A percentile compares a stretch with the other conserved stretches of the same genome.
phyloP scores from a whole-genome alignment of 257 asterid species.

The Coffea eugenioides region DNA sequence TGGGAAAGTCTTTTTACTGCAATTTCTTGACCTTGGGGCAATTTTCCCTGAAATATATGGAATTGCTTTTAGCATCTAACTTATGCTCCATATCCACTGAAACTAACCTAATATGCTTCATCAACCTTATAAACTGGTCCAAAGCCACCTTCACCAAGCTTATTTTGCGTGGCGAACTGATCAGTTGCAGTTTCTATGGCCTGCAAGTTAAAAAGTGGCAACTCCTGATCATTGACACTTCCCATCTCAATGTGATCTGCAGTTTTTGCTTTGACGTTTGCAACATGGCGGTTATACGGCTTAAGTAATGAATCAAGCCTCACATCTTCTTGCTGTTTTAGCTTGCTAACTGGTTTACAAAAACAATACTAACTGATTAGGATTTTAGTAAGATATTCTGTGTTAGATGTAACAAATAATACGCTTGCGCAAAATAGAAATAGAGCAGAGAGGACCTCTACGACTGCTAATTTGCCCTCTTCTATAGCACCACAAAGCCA shows the following conservation, averaged over 20 bases:
- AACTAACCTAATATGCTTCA: not conserved
- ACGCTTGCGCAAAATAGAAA: not conserved
- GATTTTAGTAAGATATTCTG: not conserved
- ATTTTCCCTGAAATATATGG: not conserved
- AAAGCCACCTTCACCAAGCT: conserved; percentile 11
- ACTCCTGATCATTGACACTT: not conserved
- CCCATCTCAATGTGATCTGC: not conserved
- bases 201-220: conserved; percentile 1
- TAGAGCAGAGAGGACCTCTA: not conserved
- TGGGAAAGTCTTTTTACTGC: conserved; percentile 20
- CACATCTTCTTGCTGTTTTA: not conserved
- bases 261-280: not conserved
- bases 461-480: not conserved
- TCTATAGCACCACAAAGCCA: not conserved
- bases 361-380: not conserved
- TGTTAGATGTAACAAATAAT: not conserved
- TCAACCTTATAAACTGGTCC: conserved; percentile 14
- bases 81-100: not conserved
- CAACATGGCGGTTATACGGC: not conserved
- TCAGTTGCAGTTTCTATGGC: not conserved
- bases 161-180: not conserved
- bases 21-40: conserved; percentile 6
- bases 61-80: not conserved
- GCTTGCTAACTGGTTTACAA: not conserved
- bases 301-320: not conserved